Evolutionary conservation across 208 protist genomes (phyloP).

Genomic region (Trypanosomatidae sp.): DNA sequence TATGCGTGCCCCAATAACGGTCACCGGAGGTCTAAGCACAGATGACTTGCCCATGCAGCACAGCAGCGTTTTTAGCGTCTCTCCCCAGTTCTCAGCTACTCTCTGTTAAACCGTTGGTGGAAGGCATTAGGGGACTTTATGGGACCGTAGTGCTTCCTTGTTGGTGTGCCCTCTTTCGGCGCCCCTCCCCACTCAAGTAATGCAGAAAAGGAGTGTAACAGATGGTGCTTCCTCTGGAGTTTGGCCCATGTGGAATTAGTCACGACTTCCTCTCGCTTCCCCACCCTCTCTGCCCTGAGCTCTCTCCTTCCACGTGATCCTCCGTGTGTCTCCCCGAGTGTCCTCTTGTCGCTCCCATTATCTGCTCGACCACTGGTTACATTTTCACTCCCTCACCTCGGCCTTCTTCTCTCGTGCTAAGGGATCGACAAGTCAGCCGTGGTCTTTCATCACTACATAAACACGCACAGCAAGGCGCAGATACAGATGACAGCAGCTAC

Average conservation of each 20-base stretch:
- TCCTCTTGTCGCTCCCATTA: not conserved
- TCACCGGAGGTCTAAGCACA: not conserved
- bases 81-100: not conserved
- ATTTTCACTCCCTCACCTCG: not conserved
- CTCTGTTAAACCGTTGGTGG: not conserved
- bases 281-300: not conserved
- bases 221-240: not conserved
- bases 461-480: not conserved
- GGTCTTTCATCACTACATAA: not conserved
- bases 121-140: not conserved
- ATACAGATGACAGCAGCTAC: not conserved
- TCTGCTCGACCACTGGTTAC: not conserved
- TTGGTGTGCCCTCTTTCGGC: not conserved
- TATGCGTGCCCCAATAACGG: not conserved
- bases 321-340: not conserved
- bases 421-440: not conserved
- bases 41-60: not conserved
- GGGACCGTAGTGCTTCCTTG: not conserved
- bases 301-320: not conserved
- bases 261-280: not conserved
- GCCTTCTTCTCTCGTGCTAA: not conserved
- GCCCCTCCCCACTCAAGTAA: not conserved
- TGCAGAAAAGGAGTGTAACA: not conserved
- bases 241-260: not conserved
- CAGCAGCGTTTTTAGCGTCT: not conserved